Evolutionary conservation across 306 rosid genomes (phyloP).

Genomic region (Castanopsis chinensis): DNA sequence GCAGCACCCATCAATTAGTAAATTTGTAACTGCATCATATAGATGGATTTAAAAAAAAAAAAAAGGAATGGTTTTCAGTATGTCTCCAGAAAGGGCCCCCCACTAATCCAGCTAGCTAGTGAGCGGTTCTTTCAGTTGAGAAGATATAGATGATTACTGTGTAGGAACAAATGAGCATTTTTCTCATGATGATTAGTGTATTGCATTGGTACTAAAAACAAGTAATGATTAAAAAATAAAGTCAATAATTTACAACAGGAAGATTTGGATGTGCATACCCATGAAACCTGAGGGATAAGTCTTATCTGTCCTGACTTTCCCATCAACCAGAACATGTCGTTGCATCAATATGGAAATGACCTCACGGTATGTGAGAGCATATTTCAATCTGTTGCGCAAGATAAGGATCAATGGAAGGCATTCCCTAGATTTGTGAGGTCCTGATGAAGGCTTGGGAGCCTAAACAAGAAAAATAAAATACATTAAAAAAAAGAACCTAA

Average conservation of each 20-base stretch:
- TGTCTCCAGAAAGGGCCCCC: no score
- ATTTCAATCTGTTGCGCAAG: slow-evolving; percentile 65
- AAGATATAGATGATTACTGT: no score
- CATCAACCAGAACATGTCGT: slow-evolving; percentile 70
- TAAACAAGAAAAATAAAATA: background rate
- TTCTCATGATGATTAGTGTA: background rate
- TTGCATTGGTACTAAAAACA: background rate
- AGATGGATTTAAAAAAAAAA: background rate
- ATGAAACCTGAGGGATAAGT: slow-evolving; percentile 80
- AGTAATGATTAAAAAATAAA: background rate
- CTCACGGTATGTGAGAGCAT: slow-evolving; percentile 77
- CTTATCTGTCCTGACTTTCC: slow-evolving; percentile 88
- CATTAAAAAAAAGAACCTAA: background rate
- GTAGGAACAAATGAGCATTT: background rate
- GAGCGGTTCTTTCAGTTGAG: no score
- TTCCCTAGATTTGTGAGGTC: slow-evolving; percentile 90
- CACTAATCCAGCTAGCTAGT: no score
- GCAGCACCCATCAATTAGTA: background rate
- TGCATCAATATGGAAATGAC: slow-evolving; percentile 84
- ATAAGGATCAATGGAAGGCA: slow-evolving; percentile 74
- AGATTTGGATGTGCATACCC: slow-evolving; percentile 47
- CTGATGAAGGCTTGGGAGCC: slow-evolving; percentile 95
- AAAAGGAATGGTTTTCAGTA: background rate
- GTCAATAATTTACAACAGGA: background rate
- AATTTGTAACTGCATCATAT: background rate